A percentile compares a stretch with the other conserved stretches of the same genome.
Conservation (phyloP, 768 basidiomycete species). For the Nidularia pulvinata region DNA sequence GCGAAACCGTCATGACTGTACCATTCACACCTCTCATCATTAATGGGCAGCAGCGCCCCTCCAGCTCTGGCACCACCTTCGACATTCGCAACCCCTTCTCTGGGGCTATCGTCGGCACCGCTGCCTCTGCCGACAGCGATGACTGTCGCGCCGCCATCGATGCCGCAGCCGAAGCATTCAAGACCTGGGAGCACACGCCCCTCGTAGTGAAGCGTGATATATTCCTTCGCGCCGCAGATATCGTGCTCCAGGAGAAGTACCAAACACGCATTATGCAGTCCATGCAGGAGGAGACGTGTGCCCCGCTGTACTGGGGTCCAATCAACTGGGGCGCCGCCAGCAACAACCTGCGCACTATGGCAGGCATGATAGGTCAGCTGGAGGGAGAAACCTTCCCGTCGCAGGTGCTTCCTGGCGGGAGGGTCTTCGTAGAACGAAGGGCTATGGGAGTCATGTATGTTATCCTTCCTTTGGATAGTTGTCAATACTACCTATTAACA, state of each 20-base stretch:
- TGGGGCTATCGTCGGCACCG: slow-evolving; percentile 36
- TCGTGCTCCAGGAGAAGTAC: slow-evolving; percentile 41
- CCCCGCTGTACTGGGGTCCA: slow-evolving; percentile 19
- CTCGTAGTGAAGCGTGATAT: slow-evolving; percentile 37
- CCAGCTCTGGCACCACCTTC: slow-evolving; percentile 36
- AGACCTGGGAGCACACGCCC: slow-evolving; percentile 41
- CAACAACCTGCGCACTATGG: slow-evolving; percentile 24
- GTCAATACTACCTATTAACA: not conserved
- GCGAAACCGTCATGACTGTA: not conserved
- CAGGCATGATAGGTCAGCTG: slow-evolving; percentile 30
- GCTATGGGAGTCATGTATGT: slow-evolving; percentile 55
- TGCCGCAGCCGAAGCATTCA: slow-evolving; percentile 43
- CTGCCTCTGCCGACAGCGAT: slow-evolving; percentile 43
- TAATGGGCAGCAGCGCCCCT: slow-evolving; percentile 30
- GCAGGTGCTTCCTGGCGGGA: slow-evolving; percentile 34
- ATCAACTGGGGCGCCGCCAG: slow-evolving; percentile 20
- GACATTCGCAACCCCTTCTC: slow-evolving; percentile 43
- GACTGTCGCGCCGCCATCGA: slow-evolving; percentile 45
- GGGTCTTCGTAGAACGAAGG: slow-evolving; percentile 40
- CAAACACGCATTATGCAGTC: slow-evolving; percentile 26
- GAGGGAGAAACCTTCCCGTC: slow-evolving; percentile 45
- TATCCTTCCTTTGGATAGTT: not conserved
- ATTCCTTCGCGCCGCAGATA: slow-evolving; percentile 45
- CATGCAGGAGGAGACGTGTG: slow-evolving; percentile 36
- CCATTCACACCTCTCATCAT: slow-evolving; percentile 37